Evolutionary conservation across 345 rosid species (phyloP), one percentile per base, ranked within the genome.

Genomic region (Populus pruinosa): DNA sequence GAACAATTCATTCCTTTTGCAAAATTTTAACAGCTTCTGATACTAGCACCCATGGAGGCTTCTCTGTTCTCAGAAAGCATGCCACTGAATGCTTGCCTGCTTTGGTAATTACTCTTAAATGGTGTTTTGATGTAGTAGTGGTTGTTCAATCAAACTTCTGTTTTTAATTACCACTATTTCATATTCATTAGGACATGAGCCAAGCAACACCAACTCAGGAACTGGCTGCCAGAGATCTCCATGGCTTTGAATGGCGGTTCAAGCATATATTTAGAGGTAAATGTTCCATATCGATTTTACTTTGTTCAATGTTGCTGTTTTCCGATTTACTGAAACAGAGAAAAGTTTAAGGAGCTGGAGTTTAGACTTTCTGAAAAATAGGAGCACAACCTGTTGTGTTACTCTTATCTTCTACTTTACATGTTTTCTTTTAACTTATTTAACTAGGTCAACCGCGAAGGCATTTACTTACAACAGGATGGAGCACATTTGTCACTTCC

Each of bases 21-120:
- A 95, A 95, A 86, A 94, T 92, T 78, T 83, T 95, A 73, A 95
- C 99, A 4, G 99, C 99, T 6, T 93, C 99, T 21, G 99, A 95
- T 81, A 95, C 99, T 23, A 95, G 99, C 87, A 95, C 99, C 56
- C 98, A 95, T 61, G 99, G 99, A 23, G 99, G 99, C 10, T 93
- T 95, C 84, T 95, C 98, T 76, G 96, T 95, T 80, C 88, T 95
- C 18, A 84, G 97, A 78, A 93, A 89, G 75, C 98, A 95, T 66
- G 99, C 99, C 0, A 90, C 90, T 0, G 98, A 95, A 71, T 95
- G 99, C 83, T 94, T 95, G 82, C 99, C 99, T 81, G 91, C 88
- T 0, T 86, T 95, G 98, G 99, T 95, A 90, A 23, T 25, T 29
- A 6, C 68, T 64, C 5, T 6, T 25, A 35, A 49, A 38, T 6